These are phyloP conservation scores for Theobroma grandiflorum DNA, from an alignment of 441 rosid genomes.

Conservation along the genomic window DNA sequence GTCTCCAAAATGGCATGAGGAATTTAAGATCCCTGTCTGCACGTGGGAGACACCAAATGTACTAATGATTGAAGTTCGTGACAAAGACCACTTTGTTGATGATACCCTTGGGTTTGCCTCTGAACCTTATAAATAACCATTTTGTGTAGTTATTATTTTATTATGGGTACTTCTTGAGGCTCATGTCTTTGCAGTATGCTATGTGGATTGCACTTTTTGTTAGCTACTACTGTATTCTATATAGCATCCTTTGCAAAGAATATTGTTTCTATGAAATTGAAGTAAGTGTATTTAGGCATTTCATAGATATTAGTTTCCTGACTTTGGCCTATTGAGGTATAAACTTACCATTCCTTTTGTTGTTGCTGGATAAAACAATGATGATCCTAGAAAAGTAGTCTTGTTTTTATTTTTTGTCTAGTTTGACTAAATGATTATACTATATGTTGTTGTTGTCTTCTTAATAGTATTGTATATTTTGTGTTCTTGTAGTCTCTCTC, in stretches of 20 bases:
- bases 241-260: background rate
- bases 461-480: background rate
- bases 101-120: constrained; percentile 84
- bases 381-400: background rate
- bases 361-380: background rate
- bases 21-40: constrained; percentile 76
- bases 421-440: background rate
- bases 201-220: background rate
- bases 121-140: constrained; percentile 23
- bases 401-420: background rate
- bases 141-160: background rate
- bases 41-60: constrained; percentile 77
- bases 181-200: background rate
- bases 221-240: background rate
- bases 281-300: background rate
- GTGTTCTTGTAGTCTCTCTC: background rate
- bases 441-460: background rate
- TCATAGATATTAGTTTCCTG: background rate
- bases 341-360: background rate
- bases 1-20: constrained; percentile 92
- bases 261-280: background rate
- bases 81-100: constrained; percentile 84
- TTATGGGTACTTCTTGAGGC: background rate
- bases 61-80: constrained; percentile 77
- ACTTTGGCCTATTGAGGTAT: background rate